Conservation (phyloP, 345 rosid genomes). For the Isatis tinctoria region DNA sequence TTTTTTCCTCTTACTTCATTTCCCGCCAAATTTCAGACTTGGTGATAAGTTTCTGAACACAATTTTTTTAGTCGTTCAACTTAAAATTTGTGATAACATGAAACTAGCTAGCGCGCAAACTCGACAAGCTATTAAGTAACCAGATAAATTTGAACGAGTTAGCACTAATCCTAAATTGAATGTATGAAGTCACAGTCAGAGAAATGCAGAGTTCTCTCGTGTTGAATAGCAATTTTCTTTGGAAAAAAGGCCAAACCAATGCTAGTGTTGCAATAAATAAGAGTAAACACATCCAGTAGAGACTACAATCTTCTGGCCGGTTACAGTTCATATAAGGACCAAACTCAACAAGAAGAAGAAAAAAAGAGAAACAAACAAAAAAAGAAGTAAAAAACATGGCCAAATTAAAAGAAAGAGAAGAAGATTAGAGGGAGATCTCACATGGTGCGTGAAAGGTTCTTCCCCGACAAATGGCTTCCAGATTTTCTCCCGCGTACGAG, state of each 20-base stretch:
- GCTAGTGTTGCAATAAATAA: background rate
- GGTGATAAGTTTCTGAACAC: background rate
- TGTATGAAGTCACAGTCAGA: background rate
- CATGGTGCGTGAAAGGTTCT: conserved; percentile 97
- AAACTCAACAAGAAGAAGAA: background rate
- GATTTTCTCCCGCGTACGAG: conserved; percentile 89
- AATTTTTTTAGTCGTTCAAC: background rate
- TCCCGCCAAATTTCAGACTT: background rate
- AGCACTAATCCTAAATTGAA: background rate
- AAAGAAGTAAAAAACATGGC: background rate
- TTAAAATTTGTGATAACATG: background rate
- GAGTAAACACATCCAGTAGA: background rate
- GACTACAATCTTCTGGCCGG: background rate
- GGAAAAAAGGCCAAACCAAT: background rate
- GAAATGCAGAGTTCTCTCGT: background rate
- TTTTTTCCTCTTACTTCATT: background rate
- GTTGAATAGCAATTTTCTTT: background rate
- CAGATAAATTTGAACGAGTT: background rate
- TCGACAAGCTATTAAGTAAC: background rate
- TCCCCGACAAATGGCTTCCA: conserved; percentile 92
- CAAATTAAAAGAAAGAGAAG: background rate
- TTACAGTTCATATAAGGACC: conserved; percentile 2
- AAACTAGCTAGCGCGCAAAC: background rate
- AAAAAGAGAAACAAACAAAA: background rate
- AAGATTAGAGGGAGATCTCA: conserved; percentile 75